Evolutionary conservation across 306 rosid genomes (phyloP), one percentile per base, ranked within the genome.

Genomic region (Hylodesmum podocarpum): DNA sequence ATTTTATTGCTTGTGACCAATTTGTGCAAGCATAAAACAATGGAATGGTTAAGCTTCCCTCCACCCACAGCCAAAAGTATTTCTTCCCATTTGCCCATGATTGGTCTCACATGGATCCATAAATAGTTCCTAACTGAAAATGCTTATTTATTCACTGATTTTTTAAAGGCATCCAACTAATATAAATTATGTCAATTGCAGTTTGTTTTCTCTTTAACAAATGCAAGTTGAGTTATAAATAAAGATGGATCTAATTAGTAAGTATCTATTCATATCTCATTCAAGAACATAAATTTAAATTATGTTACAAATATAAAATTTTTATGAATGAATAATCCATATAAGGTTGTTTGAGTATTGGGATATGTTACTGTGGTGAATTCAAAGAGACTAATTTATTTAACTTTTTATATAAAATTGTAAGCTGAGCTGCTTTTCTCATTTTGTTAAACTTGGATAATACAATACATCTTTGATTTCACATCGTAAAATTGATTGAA

Each of bases 71-170:
- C 18, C 64, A 46, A 63, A 46, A 62, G 8, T 4, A 0, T 46
- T 33, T 75, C 64, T 34, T 75, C 72, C 40, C 39, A 76, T 50
- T 64, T 80, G 78, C 76, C 51, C 85, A 84, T 81, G 59, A 84
- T 70, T 81, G 82, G 73, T 69, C 25, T 81, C 91, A 78, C 86
- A 76, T 85, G 88, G 82, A 66, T 53, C 40, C 18, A 29, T 21
- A n/a, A n/a, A n/a, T n/a, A 37, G 25, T 19, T 59, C 41, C 46
- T 12, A 65, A 37, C 14, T 39, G 25, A 53, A 65, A 46, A 49
- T 77, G 31, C 47, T 51, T 53, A 53, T 66, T 54, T 66, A 25
- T 65, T 66, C 13, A 24, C 13, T 39, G 24, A 28, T 27, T 39
- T 53, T 40, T 6, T 11, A 53, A 58, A 66, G 28, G 6, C 8